These are phyloP conservation scores for Termitomyces heimii DNA, from an alignment of 768 basidiomycete species.

Conservation along the genomic window DNA sequence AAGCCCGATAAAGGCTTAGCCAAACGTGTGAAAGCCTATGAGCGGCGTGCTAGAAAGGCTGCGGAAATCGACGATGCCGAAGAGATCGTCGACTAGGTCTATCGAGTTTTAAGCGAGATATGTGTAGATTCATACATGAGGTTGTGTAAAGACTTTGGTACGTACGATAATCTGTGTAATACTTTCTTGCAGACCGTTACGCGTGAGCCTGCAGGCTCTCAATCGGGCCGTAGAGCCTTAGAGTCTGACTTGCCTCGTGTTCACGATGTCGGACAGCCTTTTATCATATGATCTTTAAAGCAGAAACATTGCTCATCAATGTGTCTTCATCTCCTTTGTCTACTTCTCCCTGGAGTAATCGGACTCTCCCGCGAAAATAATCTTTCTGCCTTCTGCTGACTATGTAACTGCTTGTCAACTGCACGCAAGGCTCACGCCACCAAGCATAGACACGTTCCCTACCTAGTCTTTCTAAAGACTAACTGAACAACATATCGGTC, in stretches of 20 bases:
- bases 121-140: slow-evolving; percentile 2
- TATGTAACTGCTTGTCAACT: not conserved
- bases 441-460: not conserved
- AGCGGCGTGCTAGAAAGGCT: slow-evolving; percentile 44
- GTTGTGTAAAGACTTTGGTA: slow-evolving; percentile 9
- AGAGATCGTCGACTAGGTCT: slow-evolving; percentile 39
- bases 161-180: slow-evolving; percentile 1
- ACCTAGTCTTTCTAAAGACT: slow-evolving; percentile 1
- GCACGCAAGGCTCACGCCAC: slow-evolving; percentile 3
- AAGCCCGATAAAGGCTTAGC: slow-evolving; percentile 51
- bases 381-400: not conserved
- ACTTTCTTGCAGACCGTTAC: not conserved
- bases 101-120: not conserved
- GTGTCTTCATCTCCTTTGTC: slow-evolving; percentile 2
- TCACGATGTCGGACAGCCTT: slow-evolving; percentile 5
- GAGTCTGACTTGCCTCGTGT: slow-evolving; percentile 6
- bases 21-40: slow-evolving; percentile 53
- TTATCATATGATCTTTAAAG: slow-evolving; percentile 7
- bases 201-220: not conserved
- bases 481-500: slow-evolving; percentile 8
- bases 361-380: not conserved
- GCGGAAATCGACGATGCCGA: slow-evolving; percentile 58
- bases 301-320: slow-evolving; percentile 9
- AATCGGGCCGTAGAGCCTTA: not conserved
- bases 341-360: slow-evolving; percentile 5